Evolutionary conservation across 352 stramenopile species (phyloP).

Genomic region (Chrysophaeum taylorii): DNA sequence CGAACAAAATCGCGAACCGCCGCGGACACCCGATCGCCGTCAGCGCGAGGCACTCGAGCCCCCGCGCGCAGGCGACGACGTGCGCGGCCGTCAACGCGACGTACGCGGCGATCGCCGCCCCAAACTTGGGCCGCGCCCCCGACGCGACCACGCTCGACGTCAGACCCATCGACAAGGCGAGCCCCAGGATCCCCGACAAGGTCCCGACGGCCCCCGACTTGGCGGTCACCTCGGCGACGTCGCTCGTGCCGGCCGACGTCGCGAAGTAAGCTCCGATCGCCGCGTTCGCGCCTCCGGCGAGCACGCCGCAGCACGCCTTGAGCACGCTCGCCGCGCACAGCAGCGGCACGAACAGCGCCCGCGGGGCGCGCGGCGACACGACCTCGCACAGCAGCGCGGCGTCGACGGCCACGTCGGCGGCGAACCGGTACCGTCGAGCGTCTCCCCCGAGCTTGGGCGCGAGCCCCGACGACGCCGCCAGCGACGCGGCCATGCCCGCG

Average conservation of each 20-base stretch:
- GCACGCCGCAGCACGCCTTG: slow-evolving; percentile 12
- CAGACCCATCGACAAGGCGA: neutral
- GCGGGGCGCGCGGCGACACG: neutral
- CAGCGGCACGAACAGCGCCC: neutral
- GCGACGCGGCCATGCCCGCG: neutral
- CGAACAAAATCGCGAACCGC: neutral
- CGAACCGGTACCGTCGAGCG: neutral
- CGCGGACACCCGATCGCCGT: neutral
- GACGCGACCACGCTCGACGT: neutral
- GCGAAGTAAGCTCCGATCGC: neutral
- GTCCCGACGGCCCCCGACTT: neutral
- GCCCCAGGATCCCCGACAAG: neutral
- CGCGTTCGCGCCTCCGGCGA: slow-evolving; percentile 1
- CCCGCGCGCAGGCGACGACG: neutral
- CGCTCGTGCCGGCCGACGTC: neutral
- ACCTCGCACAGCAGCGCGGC: neutral
- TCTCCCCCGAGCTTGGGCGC: neutral
- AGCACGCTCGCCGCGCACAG: neutral
- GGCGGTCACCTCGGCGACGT: neutral
- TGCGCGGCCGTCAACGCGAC: neutral
- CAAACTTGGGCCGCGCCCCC: neutral
- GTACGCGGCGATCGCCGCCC: neutral
- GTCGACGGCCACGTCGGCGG: neutral
- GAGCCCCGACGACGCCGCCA: neutral
- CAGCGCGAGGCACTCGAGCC: neutral